Evolutionary conservation across 2,329 filamentous ascomycete genomes (phyloP), one percentile per base, ranked within the genome.

Genomic region (Penicillium sp.): DNA sequence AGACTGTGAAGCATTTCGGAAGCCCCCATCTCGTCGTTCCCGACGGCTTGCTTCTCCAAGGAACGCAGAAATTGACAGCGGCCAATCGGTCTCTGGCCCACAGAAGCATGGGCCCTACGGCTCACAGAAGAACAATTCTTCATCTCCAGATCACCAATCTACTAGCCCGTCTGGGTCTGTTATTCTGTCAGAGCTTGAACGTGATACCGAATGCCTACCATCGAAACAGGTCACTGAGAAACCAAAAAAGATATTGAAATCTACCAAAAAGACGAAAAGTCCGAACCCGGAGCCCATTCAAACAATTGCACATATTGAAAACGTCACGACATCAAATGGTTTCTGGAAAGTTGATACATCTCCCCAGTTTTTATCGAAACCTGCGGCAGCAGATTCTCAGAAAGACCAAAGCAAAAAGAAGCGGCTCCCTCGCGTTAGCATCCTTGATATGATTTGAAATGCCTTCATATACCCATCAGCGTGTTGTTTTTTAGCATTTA

Each of bases 401-500:
- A 33, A 44, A 49, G 52, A 18, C 39, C 49, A 55, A 39, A 40
- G 52, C 24, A 63, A 66, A 28, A 69, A 67, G 54, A 71, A 73
- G 54, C 58, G 67, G 11, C 55, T 72, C 21, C 45, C 66, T 21
- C 70, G 71, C 28, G 70, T 72, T 16, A 73, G 71, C 59, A 63
- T 73, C 28, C 14, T 74, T 43, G 71, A 73, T 54, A 55, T 73
- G 58, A 66, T 51, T 52, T 62, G 45, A 55, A 43, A 28, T 18
- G 39, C 24, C 39, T 28, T 28, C 21, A 43, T 26, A 28, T 43
- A 43, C 39, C 39, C 39, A 43, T 28, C 23, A 28, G 39, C 39
- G 39, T 43, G 39, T n/a, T n/a, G 16, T n/a, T 24, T 40, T 24
- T 40, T 21, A 21, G 18, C 18, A 21, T 39, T 13, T 39, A 21